Conservation (phyloP, 768 basidiomycete species). For the Tulasnella sp. region DNA sequence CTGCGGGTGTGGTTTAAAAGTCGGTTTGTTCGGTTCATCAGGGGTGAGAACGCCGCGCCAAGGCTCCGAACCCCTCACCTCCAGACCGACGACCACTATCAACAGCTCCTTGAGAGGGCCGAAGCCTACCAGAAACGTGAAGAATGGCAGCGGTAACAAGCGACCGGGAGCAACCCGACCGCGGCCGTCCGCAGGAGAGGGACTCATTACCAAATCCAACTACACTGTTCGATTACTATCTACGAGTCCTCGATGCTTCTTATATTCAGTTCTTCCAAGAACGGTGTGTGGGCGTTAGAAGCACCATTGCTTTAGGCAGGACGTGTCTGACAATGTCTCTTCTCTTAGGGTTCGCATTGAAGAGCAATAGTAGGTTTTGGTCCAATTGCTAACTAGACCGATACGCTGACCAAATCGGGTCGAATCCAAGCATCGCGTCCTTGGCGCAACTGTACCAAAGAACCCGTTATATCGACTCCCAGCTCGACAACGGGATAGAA, state of each 20-base stretch:
- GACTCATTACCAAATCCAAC: conserved; percentile 44
- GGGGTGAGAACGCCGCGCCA: conserved; percentile 10
- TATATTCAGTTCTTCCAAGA: conserved; percentile 84
- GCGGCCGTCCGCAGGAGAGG: conserved; percentile 2
- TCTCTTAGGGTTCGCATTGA: conserved; percentile 60
- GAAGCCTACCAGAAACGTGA: neutral
- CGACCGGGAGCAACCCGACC: conserved; percentile 21
- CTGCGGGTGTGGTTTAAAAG: conserved; percentile 3
- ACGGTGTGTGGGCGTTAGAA: conserved; percentile 48
- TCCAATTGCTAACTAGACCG: conserved; percentile 20
- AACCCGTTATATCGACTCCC: conserved; percentile 63
- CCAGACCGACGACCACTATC: neutral
- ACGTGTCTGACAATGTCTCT: neutral
- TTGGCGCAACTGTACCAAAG: conserved; percentile 69
- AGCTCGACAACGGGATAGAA: conserved; percentile 67
- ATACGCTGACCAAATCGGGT: conserved; percentile 19
- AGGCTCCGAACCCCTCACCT: conserved; percentile 10
- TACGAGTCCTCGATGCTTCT: conserved; percentile 63
- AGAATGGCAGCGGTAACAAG: neutral
- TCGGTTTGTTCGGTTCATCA: neutral
- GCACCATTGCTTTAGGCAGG: conserved; percentile 23
- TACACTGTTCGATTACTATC: conserved; percentile 67
- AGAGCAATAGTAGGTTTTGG: conserved; percentile 66
- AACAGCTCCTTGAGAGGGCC: neutral
- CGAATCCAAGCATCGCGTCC: conserved; percentile 58